Evolutionary conservation across 192 early-diverging fungal species (phyloP).

Genomic region (Entomortierella chlamydospora): DNA sequence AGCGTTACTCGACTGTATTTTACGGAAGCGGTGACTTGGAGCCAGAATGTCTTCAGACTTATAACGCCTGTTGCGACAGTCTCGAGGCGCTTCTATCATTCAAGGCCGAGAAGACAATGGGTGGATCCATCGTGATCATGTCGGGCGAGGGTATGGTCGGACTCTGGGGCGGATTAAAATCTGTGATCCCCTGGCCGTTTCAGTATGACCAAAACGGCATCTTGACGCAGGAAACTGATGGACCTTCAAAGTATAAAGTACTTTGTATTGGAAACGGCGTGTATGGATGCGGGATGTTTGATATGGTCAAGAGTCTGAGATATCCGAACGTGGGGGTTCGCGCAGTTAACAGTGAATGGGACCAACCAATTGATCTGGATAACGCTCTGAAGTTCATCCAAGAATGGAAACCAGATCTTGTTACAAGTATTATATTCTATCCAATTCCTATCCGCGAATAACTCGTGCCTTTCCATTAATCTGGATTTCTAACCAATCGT

Average conservation of each 20-base stretch:
- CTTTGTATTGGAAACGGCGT: slow-evolving; percentile 42
- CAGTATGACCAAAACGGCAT: not conserved
- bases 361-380: slow-evolving; percentile 19
- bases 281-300: slow-evolving; percentile 40
- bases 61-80: slow-evolving; percentile 19
- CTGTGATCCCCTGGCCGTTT: slow-evolving; percentile 44
- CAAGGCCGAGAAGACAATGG: not conserved
- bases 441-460: too few species aligned
- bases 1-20: slow-evolving; percentile 21
- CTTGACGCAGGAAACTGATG: not conserved
- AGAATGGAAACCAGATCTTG: slow-evolving; percentile 44
- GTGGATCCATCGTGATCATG: slow-evolving; percentile 41
- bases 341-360: slow-evolving; percentile 21
- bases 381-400: slow-evolving; percentile 13
- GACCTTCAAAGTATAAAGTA: slow-evolving; percentile 13
- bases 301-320: slow-evolving; percentile 39
- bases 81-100: slow-evolving; percentile 12
- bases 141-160: slow-evolving; percentile 45
- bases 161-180: slow-evolving; percentile 48
- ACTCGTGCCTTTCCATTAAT: too few species aligned
- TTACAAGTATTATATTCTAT: slow-evolving; percentile 29
- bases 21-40: slow-evolving; percentile 50
- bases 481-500: too few species aligned
- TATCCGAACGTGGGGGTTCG: slow-evolving; percentile 38
- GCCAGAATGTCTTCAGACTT: slow-evolving; percentile 11